Conservation (phyloP, 2,329 filamentous ascomycete genomes). For the Bisporella sp. region DNA sequence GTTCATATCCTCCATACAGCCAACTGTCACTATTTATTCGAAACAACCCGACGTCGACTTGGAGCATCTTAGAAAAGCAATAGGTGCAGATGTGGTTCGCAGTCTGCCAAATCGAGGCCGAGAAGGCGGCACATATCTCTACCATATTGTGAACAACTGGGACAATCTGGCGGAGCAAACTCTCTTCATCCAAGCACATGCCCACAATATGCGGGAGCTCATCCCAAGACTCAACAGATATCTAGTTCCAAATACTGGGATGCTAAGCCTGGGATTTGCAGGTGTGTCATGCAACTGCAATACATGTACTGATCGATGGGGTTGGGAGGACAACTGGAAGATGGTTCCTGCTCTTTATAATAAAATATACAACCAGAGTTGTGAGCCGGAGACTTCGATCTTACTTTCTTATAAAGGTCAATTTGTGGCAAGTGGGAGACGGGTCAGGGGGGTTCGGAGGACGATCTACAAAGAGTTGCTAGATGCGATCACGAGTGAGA, state of each 20-base stretch:
- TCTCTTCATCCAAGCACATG: constrained; percentile 39
- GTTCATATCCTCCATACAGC: constrained; percentile 11
- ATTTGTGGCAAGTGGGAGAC: constrained; percentile 37
- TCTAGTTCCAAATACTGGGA: constrained; percentile 35
- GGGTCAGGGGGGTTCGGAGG: constrained; percentile 30
- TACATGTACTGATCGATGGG: constrained; percentile 33
- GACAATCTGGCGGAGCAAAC: constrained; percentile 38
- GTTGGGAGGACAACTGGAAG: constrained; percentile 31
- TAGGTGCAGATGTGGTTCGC: constrained; percentile 18
- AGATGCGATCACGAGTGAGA: constrained; percentile 14
- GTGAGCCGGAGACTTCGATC: constrained; percentile 23
- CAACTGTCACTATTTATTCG: constrained; percentile 21
- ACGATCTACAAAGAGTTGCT: constrained; percentile 16
- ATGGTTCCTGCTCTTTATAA: constrained; percentile 30
- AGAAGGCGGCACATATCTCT: constrained; percentile 41
- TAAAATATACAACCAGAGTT: constrained; percentile 19
- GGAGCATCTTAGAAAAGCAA: constrained; percentile 10
- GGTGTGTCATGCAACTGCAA: constrained; percentile 31
- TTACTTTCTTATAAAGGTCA: constrained; percentile 40
- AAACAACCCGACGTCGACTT: constrained; percentile 15
- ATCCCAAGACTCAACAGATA: constrained; percentile 33
- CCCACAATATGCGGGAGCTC: constrained; percentile 34
- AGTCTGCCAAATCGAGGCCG: constrained; percentile 34
- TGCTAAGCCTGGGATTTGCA: constrained; percentile 36
- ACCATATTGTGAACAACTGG: constrained; percentile 38